Evolutionary conservation across 371 early-diverging fungal genomes (phyloP).

Genomic region (Zopfochytrium polystomum): DNA sequence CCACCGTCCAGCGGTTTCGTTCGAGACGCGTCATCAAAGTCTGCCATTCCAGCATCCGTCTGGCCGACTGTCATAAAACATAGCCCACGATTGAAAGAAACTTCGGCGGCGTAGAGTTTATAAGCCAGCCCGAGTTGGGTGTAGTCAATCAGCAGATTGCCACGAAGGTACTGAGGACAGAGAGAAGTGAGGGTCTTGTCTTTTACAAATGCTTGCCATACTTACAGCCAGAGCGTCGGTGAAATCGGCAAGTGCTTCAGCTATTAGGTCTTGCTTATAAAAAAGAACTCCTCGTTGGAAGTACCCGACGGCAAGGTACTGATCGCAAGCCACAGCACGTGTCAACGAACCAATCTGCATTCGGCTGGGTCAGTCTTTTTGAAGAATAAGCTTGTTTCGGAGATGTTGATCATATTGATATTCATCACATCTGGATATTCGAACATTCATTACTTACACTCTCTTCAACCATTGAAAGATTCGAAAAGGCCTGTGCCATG

Average conservation of each 20-base stretch:
- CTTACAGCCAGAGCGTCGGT: constrained; percentile 45
- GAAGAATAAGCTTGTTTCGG: background rate
- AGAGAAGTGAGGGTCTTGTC: background rate
- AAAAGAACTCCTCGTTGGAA: constrained; percentile 86
- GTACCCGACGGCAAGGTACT: constrained; percentile 86
- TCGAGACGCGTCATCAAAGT: constrained; percentile 66
- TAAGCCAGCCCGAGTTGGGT: constrained; percentile 87
- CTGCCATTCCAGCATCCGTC: constrained; percentile 68
- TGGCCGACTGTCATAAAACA: constrained; percentile 75
- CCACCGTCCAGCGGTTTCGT: constrained; percentile 1
- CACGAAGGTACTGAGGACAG: constrained; percentile 58
- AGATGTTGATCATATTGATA: background rate
- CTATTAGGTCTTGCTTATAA: constrained; percentile 62
- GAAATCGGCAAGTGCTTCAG: constrained; percentile 70
- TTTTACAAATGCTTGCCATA: background rate
- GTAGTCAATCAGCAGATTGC: constrained; percentile 89
- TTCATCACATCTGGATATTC: background rate
- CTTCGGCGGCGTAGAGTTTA: constrained; percentile 83
- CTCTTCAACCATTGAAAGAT: constrained; percentile 68
- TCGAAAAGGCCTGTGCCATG: constrained; percentile 78
- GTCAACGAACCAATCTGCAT: constrained; percentile 62
- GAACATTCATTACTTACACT: constrained; percentile 55
- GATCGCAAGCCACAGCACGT: constrained; percentile 73
- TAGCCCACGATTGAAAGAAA: constrained; percentile 85
- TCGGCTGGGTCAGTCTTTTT: no score